Evolutionary conservation across 768 basidiomycete genomes (phyloP), one percentile per base, ranked within the genome.

Genomic region (Hysterangium stoloniferum): DNA sequence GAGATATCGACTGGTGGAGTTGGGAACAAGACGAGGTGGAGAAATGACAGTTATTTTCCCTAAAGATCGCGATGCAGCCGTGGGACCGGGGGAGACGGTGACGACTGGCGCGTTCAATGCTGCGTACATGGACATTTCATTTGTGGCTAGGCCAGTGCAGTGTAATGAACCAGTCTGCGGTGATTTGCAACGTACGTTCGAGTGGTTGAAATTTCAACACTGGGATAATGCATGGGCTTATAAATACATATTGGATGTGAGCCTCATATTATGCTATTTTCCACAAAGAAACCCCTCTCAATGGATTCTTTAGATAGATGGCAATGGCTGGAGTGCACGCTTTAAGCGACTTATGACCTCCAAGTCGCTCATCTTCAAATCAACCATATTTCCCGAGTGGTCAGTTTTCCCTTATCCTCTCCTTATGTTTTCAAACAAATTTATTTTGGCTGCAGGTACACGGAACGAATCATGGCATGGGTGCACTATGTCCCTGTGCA

Each of bases 381-480:
- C 79, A 33, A 84, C 82, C 0, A 74, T 84, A 55, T 84, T 80
- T 59, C 83, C 82, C 0, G 84, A 85, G 64, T 86, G 84, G 84
- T n/a, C n/a, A n/a, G n/a, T n/a, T n/a, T 22, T 9, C 32, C 43
- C 45, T 45, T 20, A n/a, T 45, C 6, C 15, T 45, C 47, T 40
- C 24, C 32, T 35, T 27, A 22, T 22, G 32, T 42, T n/a, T n/a
- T n/a, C n/a, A n/a, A n/a, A n/a, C n/a, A n/a, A 22, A 7, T 49
- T 24, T 48, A 33, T n/a, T n/a, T 55, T 6, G 12, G n/a, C n/a
- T n/a, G n/a, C n/a, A n/a, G n/a, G n/a, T 81, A 66, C 54, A 67
- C 64, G 13, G 76, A 80, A 50, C 73, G 79, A 6, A 67, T 80
- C 37, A 71, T 68, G 24, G 79, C 83, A 0, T 86, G 84, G 83